Conservation (phyloP, 345 rosid species). For the rapeseed (Brassica napus) region DNA sequence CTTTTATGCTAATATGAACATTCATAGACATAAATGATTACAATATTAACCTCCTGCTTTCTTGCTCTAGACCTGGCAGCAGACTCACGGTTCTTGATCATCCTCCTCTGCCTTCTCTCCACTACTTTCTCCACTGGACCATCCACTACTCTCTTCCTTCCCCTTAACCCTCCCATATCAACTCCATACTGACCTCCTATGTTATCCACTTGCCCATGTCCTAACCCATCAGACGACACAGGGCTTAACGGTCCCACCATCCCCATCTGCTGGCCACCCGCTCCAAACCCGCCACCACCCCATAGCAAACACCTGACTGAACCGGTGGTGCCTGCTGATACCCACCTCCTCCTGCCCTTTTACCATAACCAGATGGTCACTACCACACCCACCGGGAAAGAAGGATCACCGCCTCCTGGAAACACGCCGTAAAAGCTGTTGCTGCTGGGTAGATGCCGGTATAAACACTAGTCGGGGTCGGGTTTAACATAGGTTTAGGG, state of each 20-base stretch:
- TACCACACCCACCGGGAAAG: constrained; percentile 23
- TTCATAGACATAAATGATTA: not conserved
- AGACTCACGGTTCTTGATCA: constrained; percentile 95
- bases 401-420: constrained; percentile 40
- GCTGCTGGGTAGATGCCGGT: constrained; percentile 40
- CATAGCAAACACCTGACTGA: constrained; percentile 45
- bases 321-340: constrained; percentile 31
- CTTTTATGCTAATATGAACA: not conserved
- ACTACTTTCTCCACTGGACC: constrained; percentile 87
- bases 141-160: constrained; percentile 62
- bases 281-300: constrained; percentile 53
- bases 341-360: constrained; percentile 37
- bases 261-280: constrained; percentile 45
- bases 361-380: constrained; percentile 52
- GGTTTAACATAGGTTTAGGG: constrained; percentile 22
- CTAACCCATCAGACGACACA: constrained; percentile 54
- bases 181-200: constrained; percentile 55
- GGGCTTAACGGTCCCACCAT: constrained; percentile 60
- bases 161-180: constrained; percentile 56
- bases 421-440: constrained; percentile 50
- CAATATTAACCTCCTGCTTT: constrained; percentile 68
- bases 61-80: constrained; percentile 96
- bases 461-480: constrained; percentile 21
- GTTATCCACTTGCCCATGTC: constrained; percentile 48
- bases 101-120: constrained; percentile 86